Conservation (phyloP, 768 basidiomycete genomes). For the Termitomyces titanicus region DNA sequence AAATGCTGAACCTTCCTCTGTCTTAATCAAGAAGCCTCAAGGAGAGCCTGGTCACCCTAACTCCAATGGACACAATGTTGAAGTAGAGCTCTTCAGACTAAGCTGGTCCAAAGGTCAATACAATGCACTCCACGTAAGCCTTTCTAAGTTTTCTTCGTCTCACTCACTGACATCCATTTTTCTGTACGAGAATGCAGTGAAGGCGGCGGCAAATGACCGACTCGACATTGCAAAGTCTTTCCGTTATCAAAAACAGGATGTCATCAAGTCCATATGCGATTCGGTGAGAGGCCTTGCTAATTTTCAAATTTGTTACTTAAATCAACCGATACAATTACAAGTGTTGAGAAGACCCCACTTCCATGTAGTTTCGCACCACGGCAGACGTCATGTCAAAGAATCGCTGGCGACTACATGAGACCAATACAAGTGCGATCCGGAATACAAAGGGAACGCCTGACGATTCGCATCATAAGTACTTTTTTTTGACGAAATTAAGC, state of each 20-base stretch:
- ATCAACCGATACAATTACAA: too few relatives aligned
- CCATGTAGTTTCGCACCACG: too few relatives aligned
- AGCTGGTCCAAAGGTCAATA: too few relatives aligned
- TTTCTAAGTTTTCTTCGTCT: too few relatives aligned
- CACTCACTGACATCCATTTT: not conserved
- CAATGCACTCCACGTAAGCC: too few relatives aligned
- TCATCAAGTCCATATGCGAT: not conserved
- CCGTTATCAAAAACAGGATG: not conserved
- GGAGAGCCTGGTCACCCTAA: too few relatives aligned
- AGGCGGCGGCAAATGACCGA: not conserved
- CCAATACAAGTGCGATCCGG: constrained; percentile 67
- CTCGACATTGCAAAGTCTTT: not conserved
- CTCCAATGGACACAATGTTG: not conserved
- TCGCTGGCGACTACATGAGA: constrained; percentile 55
- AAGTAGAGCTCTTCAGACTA: not conserved
- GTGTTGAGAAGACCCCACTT: too few relatives aligned
- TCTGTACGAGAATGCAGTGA: not conserved
- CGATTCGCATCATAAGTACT: not conserved
- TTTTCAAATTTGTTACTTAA: too few relatives aligned
- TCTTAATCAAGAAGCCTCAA: too few relatives aligned
- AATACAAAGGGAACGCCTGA: constrained; percentile 70
- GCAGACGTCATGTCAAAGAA: constrained; percentile 50
- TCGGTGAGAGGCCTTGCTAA: not conserved
- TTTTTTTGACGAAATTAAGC: too few relatives aligned
- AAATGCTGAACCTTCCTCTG: not conserved